Base-by-base conservation (phyloP, 2,329 filamentous ascomycete species). In the Ophiocordyceps camponoti-rufipedis region DNA sequence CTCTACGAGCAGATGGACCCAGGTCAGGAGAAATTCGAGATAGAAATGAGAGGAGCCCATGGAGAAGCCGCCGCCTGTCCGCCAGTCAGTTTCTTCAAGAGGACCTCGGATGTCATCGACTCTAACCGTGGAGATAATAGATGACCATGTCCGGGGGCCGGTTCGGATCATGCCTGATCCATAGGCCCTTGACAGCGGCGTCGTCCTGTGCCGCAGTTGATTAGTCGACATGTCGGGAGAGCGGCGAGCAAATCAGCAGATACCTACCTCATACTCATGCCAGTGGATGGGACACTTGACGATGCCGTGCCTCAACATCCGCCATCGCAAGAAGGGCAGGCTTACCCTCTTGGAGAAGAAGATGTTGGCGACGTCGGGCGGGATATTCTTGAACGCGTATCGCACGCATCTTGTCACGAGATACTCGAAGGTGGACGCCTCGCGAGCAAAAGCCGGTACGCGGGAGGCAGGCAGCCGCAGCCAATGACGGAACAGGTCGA, bases 11-110 rank as follows among this genome's bases (percentile, higher is more conserved):
- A 86, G 63, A 41, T 70, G 67, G 12, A 84, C 65, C 80, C 81
- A 86, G 9, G 77, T 74, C 45, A 89, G 65, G 3, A 93, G 68
- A 52, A 89, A 91, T 55, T 93, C 86, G 33, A 88, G 72, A 58
- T 93, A 93, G 60, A 93, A 93, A 63, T 82, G 83, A 16, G 73
- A 69, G 12, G 82, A 86, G 3, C 85, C 86, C 79, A 93, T 84
- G 7, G 77, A 75, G 58, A 93, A 91, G 0, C 86, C 86, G 19
- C 86, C 86, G 14, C 82, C 78, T 82, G 39, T 16, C 6, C 38
- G 2, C 19, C 13, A 14, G 19, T 45, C 35, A 33, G 35, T 38
- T 12, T 23, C 23, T 23, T 14, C 14, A 16, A 9, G 23, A 47
- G 33, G 35, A 12, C n/a, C 23, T 10, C 19, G 28, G n/a, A 44